Evolutionary conservation across 768 basidiomycete species (phyloP).

Genomic region (Mycena polygramma): DNA sequence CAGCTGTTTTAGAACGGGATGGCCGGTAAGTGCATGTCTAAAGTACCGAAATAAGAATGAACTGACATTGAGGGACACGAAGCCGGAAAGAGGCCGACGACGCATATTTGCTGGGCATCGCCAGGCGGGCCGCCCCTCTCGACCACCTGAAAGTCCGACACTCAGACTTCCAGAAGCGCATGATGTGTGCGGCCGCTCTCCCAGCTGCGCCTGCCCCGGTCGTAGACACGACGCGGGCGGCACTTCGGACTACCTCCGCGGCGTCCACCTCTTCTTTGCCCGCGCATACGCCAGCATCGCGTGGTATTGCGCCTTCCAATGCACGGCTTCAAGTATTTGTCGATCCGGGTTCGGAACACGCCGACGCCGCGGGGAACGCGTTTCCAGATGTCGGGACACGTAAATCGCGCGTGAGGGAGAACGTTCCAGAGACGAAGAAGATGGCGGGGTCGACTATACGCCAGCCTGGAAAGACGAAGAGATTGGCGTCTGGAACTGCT

Average conservation of each 20-base stretch:
- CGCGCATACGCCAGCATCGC: constrained; percentile 46
- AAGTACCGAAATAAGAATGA: not conserved
- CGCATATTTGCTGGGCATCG: constrained; percentile 89
- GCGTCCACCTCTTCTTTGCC: constrained; percentile 52
- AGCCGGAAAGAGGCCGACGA: constrained; percentile 93
- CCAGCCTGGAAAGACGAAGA: constrained; percentile 69
- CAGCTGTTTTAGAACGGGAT: constrained; percentile 84
- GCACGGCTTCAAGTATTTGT: constrained; percentile 77
- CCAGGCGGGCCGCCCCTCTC: constrained; percentile 82
- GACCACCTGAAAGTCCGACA: constrained; percentile 85
- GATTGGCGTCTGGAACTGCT: constrained; percentile 57
- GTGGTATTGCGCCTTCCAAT: constrained; percentile 59
- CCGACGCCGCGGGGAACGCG: constrained; percentile 57
- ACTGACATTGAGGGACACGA: constrained; percentile 30
- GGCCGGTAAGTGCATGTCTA: constrained; percentile 68
- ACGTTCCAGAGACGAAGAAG: constrained; percentile 77
- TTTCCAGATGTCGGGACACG: constrained; percentile 85
- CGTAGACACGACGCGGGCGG: constrained; percentile 53
- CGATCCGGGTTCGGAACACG: constrained; percentile 69
- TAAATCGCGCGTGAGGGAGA: constrained; percentile 84
- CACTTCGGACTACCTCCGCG: constrained; percentile 59
- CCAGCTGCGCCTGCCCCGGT: constrained; percentile 48
- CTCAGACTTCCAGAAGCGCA: constrained; percentile 91
- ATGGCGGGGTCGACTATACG: constrained; percentile 75
- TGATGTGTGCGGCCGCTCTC: constrained; percentile 72